Base-by-base conservation (phyloP, 768 basidiomycete genomes). In the Tephrocybe sp. region DNA sequence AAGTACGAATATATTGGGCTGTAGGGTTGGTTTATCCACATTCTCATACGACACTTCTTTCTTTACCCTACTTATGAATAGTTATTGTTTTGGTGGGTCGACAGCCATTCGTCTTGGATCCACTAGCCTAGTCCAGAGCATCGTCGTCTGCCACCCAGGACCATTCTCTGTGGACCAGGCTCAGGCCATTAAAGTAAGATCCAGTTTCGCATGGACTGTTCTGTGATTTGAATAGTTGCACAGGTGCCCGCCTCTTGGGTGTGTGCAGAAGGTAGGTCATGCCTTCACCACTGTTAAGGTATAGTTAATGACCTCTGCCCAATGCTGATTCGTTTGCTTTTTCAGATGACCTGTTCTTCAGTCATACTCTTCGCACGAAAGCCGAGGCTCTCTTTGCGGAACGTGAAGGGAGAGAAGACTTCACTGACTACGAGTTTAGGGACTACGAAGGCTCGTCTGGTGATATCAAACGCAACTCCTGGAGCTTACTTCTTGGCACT, bases 1-100 rank as follows among this genome's bases (percentile, higher is more conserved):
- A 57, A 66, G 17, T 76, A 75, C 48, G 65, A 67, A 31, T 72
- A 72, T 49, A 34, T 75, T n/a, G 74, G 74, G 68, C 66, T 17
- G 65, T 72, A 3, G 73, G 73, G 69, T 73, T 49, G 38, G 63
- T 60, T 5, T 34, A 20, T 22, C 19, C 19, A 43, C 26, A 8
- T n/a, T 5, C 9, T 34, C 6, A n/a, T 41, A 14, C 16, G 10
- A 34, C 13, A 10, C 13, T 4, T 5, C 14, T 6, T 40, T 31
- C 33, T 35, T 33, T 20, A 32, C n/a, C 5, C 4, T 6, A 17
- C 35, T n/a, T n/a, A n/a, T 7, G 38, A 12, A 30, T 58, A 64
- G 63, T 3, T 64, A 64, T 43, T 62, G 61, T 43, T 62, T 53
- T 38, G 63, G 63, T 5, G 63, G 63, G 14, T 16, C 58, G n/a